Conservation (phyloP, 306 rosid genomes). For the Phaseolus lunatus region DNA sequence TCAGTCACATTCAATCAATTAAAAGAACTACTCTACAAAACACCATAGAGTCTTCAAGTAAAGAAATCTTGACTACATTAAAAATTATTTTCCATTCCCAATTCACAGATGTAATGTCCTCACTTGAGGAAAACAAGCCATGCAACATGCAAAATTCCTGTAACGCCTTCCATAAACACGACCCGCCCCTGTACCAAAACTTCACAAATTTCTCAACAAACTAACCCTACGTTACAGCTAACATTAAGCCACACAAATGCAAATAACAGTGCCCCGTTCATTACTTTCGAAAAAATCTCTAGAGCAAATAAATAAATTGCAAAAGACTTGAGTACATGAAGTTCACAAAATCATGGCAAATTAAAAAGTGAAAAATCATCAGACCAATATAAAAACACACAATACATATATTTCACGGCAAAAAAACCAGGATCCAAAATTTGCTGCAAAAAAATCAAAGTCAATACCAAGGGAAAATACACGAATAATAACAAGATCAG, state of each 20-base stretch:
- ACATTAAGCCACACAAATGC: constrained; percentile 24
- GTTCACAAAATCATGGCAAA: constrained; percentile 21
- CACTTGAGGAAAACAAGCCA: not conserved
- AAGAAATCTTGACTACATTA: not conserved
- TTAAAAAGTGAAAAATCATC: not conserved
- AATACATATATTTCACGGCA: not conserved
- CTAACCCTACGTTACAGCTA: constrained; percentile 3
- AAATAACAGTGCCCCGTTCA: not conserved
- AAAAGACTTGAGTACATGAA: not conserved
- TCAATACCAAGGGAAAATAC: not conserved
- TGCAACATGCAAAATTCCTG: not conserved
- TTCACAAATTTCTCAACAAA: not conserved
- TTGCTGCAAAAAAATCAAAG: not conserved
- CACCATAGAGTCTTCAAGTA: not conserved
- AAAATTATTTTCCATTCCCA: constrained; percentile 26
- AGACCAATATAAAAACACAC: not conserved
- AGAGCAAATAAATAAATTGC: not conserved
- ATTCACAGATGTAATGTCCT: constrained; percentile 1
- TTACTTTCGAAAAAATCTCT: not conserved
- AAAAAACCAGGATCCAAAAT: not conserved
- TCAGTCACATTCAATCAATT: constrained; percentile 4
- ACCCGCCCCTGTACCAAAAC: not conserved
- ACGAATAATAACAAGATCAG: constrained; percentile 32
- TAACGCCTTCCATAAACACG: not conserved
- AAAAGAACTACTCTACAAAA: not conserved